These are phyloP conservation scores for Eucalyptus cladocalyx DNA, from an alignment of 345 rosid species.

Conservation along the genomic window DNA sequence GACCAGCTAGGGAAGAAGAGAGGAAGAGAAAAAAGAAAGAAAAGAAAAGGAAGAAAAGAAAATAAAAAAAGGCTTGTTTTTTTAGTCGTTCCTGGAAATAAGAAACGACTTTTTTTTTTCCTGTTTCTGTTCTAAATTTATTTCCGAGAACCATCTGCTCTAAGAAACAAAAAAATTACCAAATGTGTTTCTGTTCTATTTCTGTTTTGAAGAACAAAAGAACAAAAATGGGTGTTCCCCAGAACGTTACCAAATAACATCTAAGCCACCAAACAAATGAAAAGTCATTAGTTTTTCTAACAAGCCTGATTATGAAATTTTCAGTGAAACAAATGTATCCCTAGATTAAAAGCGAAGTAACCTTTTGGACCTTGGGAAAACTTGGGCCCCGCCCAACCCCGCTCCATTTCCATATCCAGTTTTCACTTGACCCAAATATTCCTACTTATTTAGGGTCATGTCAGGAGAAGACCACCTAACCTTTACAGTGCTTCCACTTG, in stretches of 20 bases:
- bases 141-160: too few relatives aligned
- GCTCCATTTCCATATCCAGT: not conserved
- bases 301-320: not conserved
- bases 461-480: not conserved
- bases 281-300: not conserved
- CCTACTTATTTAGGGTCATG: not conserved
- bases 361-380: not conserved
- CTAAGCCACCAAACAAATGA: not conserved
- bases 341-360: not conserved
- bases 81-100: fast-evolving
- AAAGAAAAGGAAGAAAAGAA: too few relatives aligned
- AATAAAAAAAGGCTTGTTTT: too few relatives aligned
- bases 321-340: fast-evolving
- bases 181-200: fast-evolving
- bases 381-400: not conserved
- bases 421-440: not conserved
- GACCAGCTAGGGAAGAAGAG: too few relatives aligned
- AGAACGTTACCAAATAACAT: too few relatives aligned
- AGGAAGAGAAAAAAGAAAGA: too few relatives aligned
- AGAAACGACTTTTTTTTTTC: too few relatives aligned
- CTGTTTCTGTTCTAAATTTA: too few relatives aligned
- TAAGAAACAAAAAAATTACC: too few relatives aligned
- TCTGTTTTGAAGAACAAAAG: too few relatives aligned
- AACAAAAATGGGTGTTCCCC: too few relatives aligned
- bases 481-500: not conserved